These are phyloP conservation scores for Neurospora sp. DNA, from an alignment of 495 filamentous ascomycete genomes.

Conservation along the genomic window DNA sequence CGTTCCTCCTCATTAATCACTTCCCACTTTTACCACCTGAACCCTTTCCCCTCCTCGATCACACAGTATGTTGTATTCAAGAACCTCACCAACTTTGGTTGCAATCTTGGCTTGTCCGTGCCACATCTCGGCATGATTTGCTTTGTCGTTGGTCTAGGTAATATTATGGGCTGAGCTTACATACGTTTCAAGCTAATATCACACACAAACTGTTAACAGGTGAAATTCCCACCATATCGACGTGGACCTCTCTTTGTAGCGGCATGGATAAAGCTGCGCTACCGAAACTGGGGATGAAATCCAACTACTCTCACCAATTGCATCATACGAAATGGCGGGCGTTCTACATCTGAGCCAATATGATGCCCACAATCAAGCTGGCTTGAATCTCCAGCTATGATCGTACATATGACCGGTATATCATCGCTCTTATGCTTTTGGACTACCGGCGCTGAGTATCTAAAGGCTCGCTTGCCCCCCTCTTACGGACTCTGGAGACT, in stretches of 20 bases:
- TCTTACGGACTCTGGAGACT: not conserved
- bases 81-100: not conserved
- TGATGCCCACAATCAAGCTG: not conserved
- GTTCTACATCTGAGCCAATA: not conserved
- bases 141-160: not conserved
- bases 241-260: not conserved
- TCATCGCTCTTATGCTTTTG: not conserved
- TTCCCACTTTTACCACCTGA: not conserved
- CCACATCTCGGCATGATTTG: not conserved
- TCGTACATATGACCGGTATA: not conserved
- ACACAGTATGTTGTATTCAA: not conserved
- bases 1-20: not conserved
- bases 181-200: not conserved
- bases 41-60: not conserved
- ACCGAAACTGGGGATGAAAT: not conserved
- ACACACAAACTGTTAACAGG: not conserved
- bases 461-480: not conserved
- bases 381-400: not conserved
- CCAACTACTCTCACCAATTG: not conserved
- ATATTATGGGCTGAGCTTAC: not conserved
- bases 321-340: not conserved
- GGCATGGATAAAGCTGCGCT: not conserved
- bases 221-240: not conserved
- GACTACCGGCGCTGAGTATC: not conserved
- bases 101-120: not conserved